A percentile compares a stretch with the other conserved stretches of the same genome.
phyloP scores from a whole-genome alignment of 139 green algal species.

The Ettlia oleoabundans region DNA sequence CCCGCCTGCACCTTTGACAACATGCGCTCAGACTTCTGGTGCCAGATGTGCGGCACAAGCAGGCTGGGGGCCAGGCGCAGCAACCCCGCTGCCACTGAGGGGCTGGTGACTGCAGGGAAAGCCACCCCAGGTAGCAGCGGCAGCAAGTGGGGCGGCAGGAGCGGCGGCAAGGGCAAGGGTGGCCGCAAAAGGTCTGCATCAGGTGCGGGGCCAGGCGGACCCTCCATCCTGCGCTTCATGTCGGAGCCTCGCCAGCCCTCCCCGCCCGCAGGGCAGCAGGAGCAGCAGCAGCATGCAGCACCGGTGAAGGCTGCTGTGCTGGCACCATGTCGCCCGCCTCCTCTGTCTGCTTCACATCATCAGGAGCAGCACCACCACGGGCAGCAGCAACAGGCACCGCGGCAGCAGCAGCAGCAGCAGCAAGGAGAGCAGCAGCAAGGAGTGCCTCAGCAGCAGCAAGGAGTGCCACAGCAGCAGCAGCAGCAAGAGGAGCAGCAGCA shows the following conservation, averaged over 20 bases:
- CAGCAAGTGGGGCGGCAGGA: not conserved
- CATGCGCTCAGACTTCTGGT: not conserved
- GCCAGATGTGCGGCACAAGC: constrained; percentile 32
- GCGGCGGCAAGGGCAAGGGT: not conserved
- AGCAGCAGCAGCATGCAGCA: constrained; percentile 7
- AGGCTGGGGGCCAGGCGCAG: not conserved
- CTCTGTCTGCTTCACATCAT: too few relatives aligned
- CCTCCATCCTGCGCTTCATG: constrained; percentile 24
- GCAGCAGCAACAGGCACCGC: not conserved
- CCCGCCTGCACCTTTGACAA: constrained; percentile 36
- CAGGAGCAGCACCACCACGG: not conserved
- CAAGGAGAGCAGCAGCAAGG: not conserved
- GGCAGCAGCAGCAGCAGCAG: not conserved
- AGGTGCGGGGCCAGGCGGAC: not conserved
- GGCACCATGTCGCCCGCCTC: too few relatives aligned
- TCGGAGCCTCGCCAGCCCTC: constrained; percentile 16
- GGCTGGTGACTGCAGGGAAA: not conserved
- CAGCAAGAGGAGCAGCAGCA: not conserved
- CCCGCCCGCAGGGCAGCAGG: not conserved
- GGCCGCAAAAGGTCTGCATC: not conserved
- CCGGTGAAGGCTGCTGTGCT: not conserved
- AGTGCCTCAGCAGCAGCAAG: not conserved
- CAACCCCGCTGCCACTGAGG: not conserved
- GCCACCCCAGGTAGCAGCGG: not conserved
- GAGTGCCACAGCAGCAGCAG: not conserved